Conservation (phyloP, 345 rosid species). For the Noccaea bulbosa region DNA sequence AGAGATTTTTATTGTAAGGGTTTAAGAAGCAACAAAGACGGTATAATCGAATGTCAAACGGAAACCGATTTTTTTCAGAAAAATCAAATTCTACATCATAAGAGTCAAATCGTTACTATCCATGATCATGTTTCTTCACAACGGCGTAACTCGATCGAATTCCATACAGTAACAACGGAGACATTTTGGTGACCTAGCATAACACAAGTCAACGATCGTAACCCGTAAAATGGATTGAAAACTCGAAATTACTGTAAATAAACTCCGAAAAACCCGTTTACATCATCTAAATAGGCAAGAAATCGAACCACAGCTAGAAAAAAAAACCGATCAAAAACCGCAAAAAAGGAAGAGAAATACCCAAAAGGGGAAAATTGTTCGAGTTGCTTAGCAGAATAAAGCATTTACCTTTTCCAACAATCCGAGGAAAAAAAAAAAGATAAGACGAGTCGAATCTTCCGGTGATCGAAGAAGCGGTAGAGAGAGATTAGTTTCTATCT, state of each 20-base stretch:
- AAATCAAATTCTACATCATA: background rate
- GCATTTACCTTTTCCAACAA: slow-evolving; percentile 12
- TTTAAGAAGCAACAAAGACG: slow-evolving; percentile 32
- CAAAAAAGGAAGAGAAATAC: slow-evolving; percentile 16
- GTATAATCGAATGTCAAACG: slow-evolving; percentile 3
- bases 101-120: slow-evolving; percentile 3
- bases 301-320: background rate
- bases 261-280: background rate
- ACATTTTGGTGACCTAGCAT: slow-evolving; percentile 21
- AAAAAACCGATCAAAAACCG: background rate
- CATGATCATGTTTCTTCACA: background rate
- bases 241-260: background rate
- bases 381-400: slow-evolving; percentile 18
- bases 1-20: slow-evolving; percentile 31
- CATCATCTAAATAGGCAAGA: background rate
- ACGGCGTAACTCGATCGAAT: slow-evolving; percentile 1
- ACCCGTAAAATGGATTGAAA: slow-evolving; percentile 28
- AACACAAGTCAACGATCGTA: slow-evolving; percentile 43
- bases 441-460: slow-evolving; percentile 4
- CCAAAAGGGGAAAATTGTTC: background rate
- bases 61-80: background rate
- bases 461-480: slow-evolving; percentile 15
- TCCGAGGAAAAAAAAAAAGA: background rate
- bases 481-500: background rate
- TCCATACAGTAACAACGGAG: background rate